Evolutionary conservation across 2,329 filamentous ascomycete species (phyloP).

Genomic region (Ophiocordyceps camponoti-floridani): DNA sequence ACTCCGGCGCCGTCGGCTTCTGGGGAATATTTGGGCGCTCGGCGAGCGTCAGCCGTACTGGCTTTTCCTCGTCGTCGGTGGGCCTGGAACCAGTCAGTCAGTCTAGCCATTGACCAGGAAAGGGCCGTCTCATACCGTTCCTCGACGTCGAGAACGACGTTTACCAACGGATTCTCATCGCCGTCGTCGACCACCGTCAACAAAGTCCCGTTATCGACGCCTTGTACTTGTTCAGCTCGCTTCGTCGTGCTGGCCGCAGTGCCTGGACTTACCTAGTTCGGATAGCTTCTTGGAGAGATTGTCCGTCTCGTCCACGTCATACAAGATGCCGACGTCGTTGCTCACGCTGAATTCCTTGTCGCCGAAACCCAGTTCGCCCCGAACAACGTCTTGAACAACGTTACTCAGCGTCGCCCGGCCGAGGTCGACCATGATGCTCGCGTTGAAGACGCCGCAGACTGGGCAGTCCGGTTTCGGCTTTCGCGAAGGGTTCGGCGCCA

Average conservation of each 20-base stretch:
- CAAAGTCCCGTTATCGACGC: slow-evolving; percentile 55
- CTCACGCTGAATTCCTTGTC: slow-evolving; percentile 63
- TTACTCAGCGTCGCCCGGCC: slow-evolving; percentile 58
- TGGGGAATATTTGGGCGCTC: slow-evolving; percentile 31
- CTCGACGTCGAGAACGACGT: slow-evolving; percentile 56
- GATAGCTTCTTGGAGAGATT: slow-evolving; percentile 64
- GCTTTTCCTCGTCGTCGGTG: slow-evolving; percentile 27
- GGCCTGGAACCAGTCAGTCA: slow-evolving; percentile 19
- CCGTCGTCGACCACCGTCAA: slow-evolving; percentile 76
- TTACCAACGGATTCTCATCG: slow-evolving; percentile 55
- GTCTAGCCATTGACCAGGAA: not conserved
- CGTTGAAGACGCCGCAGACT: slow-evolving; percentile 62
- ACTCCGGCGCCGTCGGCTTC: slow-evolving; percentile 28
- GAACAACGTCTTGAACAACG: slow-evolving; percentile 59
- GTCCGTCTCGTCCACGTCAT: slow-evolving; percentile 77
- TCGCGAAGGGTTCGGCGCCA: slow-evolving; percentile 37
- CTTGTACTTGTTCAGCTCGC: slow-evolving; percentile 15
- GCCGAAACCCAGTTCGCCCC: slow-evolving; percentile 53
- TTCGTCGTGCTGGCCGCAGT: not conserved
- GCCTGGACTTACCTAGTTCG: slow-evolving; percentile 44
- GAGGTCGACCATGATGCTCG: slow-evolving; percentile 48
- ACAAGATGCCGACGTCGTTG: slow-evolving; percentile 60
- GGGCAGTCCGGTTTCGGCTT: slow-evolving; percentile 66
- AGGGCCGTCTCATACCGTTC: slow-evolving; percentile 30
- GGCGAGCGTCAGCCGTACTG: slow-evolving; percentile 28